Percentiles rank a stretch among this genome's conserved stretches.
These are phyloP conservation scores for Phytopythium cucurbitacearum DNA, from an alignment of 352 stramenopile genomes.

Conservation along the genomic window DNA sequence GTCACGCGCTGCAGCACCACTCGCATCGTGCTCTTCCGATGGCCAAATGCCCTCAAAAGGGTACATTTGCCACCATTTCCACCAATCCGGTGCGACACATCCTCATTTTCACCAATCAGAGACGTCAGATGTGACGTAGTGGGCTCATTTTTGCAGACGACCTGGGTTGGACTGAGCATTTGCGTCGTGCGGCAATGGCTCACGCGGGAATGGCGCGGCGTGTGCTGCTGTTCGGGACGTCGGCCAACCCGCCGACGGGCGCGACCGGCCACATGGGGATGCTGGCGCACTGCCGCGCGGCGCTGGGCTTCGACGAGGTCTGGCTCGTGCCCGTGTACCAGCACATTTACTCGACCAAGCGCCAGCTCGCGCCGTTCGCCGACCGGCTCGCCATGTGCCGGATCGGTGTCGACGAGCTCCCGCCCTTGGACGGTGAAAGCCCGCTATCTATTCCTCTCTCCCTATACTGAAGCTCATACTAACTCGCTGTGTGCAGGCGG, in stretches of 20 bases:
- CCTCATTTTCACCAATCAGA: constrained; percentile 17
- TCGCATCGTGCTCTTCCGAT: constrained; percentile 34
- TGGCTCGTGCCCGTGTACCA: constrained; percentile 89
- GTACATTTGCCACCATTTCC: constrained; percentile 4
- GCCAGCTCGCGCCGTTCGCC: constrained; percentile 63
- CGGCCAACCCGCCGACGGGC: constrained; percentile 79
- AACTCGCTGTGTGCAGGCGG: neutral
- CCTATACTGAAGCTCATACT: neutral
- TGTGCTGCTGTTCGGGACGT: constrained; percentile 83
- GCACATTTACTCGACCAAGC: constrained; percentile 85
- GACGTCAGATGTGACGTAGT: neutral
- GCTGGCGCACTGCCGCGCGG: constrained; percentile 45
- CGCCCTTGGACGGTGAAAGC: neutral
- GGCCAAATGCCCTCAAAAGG: neutral
- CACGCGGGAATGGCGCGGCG: constrained; percentile 11
- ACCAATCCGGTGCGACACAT: constrained; percentile 6
- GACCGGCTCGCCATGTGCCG: constrained; percentile 73
- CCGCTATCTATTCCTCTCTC: neutral
- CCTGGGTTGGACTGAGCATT: too few relatives aligned
- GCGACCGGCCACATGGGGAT: constrained; percentile 75
- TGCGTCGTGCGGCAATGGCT: neutral
- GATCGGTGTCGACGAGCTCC: constrained; percentile 43
- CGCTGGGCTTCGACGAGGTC: constrained; percentile 73
- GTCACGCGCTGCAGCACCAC: constrained; percentile 81
- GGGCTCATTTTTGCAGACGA: neutral